phyloP scores from a whole-genome alignment of 2,329 filamentous ascomycete species.

The Sporothrix pallida region DNA sequence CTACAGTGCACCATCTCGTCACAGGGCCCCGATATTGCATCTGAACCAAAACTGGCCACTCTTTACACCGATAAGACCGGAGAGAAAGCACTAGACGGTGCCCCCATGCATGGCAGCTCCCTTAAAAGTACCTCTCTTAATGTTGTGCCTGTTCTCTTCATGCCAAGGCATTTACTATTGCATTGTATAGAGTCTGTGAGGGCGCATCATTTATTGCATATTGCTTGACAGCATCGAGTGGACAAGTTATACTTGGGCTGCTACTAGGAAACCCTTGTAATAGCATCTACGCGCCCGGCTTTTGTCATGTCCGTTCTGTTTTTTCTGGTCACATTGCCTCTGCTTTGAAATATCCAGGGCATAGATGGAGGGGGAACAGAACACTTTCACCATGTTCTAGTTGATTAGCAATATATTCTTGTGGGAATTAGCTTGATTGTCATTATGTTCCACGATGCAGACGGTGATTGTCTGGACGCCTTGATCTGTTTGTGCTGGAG shows the following conservation, averaged over 20 bases:
- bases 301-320: not conserved
- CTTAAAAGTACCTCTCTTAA: not conserved
- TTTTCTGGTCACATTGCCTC: conserved; percentile 16
- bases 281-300: not conserved
- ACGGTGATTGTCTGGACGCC: not conserved
- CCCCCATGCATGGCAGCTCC: not conserved
- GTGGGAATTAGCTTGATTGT: not conserved
- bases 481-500: not conserved
- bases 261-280: not conserved
- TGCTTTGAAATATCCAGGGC: conserved; percentile 1
- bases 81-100: not conserved
- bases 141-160: not conserved
- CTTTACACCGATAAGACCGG: not conserved
- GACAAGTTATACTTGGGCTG: not conserved
- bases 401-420: not conserved
- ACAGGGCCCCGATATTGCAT: not conserved
- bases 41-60: not conserved
- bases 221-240: not conserved
- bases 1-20: not conserved
- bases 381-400: not conserved
- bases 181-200: not conserved
- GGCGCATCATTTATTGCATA: conserved; percentile 19
- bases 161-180: not conserved
- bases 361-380: not conserved
- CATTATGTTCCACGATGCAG: not conserved